Percentiles rank a stretch among this genome's conserved stretches.
These are phyloP conservation scores for Lactarius sp. DNA, from an alignment of 768 basidiomycete genomes.

Conservation along the genomic window DNA sequence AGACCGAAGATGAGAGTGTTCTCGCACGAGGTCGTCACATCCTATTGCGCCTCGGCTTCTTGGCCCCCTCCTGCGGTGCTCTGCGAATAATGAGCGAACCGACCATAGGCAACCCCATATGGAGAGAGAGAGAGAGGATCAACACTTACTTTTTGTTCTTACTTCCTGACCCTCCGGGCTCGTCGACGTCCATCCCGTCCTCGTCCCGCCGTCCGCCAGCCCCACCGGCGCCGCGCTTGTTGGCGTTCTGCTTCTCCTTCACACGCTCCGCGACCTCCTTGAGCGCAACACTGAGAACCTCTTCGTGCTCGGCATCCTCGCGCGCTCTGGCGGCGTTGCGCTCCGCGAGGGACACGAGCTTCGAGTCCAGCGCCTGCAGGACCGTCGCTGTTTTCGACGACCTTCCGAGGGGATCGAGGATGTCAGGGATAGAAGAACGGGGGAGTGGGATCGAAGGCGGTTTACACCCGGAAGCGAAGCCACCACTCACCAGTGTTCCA, in stretches of 20 bases:
- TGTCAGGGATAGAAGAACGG: neutral
- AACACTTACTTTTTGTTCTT: constrained; percentile 23
- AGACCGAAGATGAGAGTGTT: neutral
- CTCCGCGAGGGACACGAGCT: constrained; percentile 52
- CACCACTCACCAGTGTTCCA: constrained; percentile 53
- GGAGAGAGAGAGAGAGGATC: neutral
- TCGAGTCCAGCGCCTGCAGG: constrained; percentile 65
- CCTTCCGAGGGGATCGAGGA: constrained; percentile 38
- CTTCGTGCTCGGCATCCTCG: constrained; percentile 53
- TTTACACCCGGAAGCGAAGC: neutral
- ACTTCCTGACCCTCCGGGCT: constrained; percentile 18
- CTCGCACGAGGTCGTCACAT: constrained; percentile 11
- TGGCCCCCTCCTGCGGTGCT: constrained; percentile 24
- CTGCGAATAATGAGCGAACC: neutral
- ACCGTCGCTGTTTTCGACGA: constrained; percentile 66
- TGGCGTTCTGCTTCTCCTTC: constrained; percentile 38
- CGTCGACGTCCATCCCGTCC: constrained; percentile 28
- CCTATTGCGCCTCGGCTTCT: constrained; percentile 23
- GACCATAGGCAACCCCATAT: neutral
- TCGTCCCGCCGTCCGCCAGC: constrained; percentile 17
- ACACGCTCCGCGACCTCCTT: constrained; percentile 61
- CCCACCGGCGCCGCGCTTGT: constrained; percentile 18
- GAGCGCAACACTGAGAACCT: constrained; percentile 44
- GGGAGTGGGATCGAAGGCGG: neutral
- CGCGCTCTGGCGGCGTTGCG: constrained; percentile 39